Percentiles rank a stretch among this genome's conserved stretches.
Evolutionary conservation across 176 grass and related monocot species (phyloP).

Genomic region (Elymus sibiricus): DNA sequence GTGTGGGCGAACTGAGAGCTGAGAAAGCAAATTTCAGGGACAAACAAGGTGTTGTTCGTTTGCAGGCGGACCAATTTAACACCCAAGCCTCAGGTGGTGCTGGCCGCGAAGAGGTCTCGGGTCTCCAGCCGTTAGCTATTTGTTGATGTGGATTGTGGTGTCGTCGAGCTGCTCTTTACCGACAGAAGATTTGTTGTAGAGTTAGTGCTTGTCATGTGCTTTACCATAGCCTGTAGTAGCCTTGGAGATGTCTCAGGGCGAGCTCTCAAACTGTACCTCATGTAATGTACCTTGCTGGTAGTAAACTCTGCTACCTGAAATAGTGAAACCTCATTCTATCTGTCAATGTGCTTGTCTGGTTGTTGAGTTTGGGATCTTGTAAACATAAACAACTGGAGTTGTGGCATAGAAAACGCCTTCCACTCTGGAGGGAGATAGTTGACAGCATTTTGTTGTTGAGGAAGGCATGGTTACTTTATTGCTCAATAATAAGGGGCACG

Average conservation of each 20-base stretch:
- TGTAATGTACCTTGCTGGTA: conserved; percentile 15
- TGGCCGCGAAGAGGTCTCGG: not conserved
- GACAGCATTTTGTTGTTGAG: not conserved
- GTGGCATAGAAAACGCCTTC: not conserved
- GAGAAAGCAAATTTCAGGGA: not conserved
- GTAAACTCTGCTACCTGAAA: conserved; percentile 14
- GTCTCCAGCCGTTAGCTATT: not conserved
- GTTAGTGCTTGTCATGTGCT: not conserved
- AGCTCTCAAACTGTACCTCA: conserved; percentile 21
- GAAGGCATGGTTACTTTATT: no score
- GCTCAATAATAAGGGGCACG: no score
- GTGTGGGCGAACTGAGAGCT: conserved; percentile 80
- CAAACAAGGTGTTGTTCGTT: not conserved
- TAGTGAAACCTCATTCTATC: not conserved
- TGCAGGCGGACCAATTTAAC: conserved; percentile 9
- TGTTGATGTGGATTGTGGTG: not conserved
- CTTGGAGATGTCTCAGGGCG: not conserved
- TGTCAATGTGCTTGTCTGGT: not conserved
- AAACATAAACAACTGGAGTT: not conserved
- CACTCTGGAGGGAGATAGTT: not conserved
- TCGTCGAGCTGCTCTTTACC: conserved; percentile 2
- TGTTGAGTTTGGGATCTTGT: not conserved
- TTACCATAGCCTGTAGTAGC: conserved; percentile 16
- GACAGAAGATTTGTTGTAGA: conserved; percentile 42
- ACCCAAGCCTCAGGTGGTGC: conserved; percentile 8